Conservation (phyloP, 129 eudicot species). For the Rutidosis leptorrhynchoides region DNA sequence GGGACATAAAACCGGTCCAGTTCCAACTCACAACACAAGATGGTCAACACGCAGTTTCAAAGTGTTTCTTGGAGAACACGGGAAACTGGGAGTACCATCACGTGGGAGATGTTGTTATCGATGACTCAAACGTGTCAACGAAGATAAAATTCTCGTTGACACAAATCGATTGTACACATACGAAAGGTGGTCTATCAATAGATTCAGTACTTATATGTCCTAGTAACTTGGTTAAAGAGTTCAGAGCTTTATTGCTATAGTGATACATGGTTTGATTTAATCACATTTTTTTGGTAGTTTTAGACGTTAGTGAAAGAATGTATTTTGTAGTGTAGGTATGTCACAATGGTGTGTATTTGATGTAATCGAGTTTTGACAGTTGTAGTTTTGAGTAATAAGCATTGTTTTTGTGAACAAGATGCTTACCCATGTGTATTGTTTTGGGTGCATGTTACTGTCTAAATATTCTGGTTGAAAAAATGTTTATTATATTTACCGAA, state of each 20-base stretch:
- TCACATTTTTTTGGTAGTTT: slow-evolving; percentile 17
- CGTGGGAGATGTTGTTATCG: slow-evolving; percentile 77
- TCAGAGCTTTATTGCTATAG: slow-evolving; percentile 28
- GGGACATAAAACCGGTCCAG: slow-evolving; percentile 69
- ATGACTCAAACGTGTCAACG: slow-evolving; percentile 35
- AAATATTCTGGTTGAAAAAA: too few species aligned
- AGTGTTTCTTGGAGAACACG: slow-evolving; percentile 49
- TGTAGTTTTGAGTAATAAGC: background rate
- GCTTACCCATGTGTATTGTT: background rate
- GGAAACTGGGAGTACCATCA: slow-evolving; percentile 75
- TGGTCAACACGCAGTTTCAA: slow-evolving; percentile 60
- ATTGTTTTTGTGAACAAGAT: background rate
- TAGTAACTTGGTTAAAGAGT: slow-evolving; percentile 42
- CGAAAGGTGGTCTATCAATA: slow-evolving; percentile 79
- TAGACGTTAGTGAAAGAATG: slow-evolving; percentile 15
- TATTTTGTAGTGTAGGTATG: slow-evolving; percentile 11
- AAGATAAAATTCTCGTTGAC: slow-evolving; percentile 68
- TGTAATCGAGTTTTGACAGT: slow-evolving; percentile 16
- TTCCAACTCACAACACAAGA: slow-evolving; percentile 62
- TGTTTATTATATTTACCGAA: too few species aligned
- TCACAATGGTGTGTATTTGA: slow-evolving; percentile 11
- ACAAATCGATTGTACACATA: slow-evolving; percentile 94
- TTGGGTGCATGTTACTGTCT: background rate
- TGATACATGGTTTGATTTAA: background rate
- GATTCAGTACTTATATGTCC: slow-evolving; percentile 85